phyloP scores from a whole-genome alignment of 192 early-diverging fungal species.

The Chytriomyces sp. region DNA sequence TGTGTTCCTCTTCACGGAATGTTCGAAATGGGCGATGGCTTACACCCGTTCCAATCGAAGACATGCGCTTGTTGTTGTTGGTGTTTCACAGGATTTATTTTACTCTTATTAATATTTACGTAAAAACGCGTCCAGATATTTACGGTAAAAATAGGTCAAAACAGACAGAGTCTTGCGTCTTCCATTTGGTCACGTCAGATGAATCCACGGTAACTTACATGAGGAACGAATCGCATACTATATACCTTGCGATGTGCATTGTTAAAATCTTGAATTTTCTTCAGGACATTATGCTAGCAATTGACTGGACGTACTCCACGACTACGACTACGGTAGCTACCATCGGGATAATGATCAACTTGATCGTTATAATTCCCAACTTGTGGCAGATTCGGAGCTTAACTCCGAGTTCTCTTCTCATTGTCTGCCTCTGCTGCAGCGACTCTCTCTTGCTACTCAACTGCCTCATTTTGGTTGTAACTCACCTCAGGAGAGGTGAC shows the following conservation, averaged over 20 bases:
- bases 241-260: no score
- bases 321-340: neutral
- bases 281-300: no score
- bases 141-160: no score
- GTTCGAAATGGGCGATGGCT: neutral
- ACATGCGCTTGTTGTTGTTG: slow-evolving; percentile 13
- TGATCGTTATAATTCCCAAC: neutral
- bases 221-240: no score
- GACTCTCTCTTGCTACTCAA: neutral
- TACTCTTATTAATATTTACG: neutral
- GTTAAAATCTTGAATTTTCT: no score
- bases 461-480: neutral
- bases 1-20: neutral
- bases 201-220: no score
- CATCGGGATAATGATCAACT: neutral
- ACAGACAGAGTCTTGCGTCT: no score
- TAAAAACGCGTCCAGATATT: neutral
- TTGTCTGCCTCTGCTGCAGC: neutral
- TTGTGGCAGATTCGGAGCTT: neutral
- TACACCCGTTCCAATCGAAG: slow-evolving; percentile 44
- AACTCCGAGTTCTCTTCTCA: neutral
- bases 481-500: neutral
- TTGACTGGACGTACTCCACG: no score
- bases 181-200: no score
- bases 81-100: neutral